A percentile compares a stretch with the other conserved stretches of the same genome.
phyloP scores from a whole-genome alignment of 768 basidiomycete genomes.

The Lactifluus hygrophoroides region DNA sequence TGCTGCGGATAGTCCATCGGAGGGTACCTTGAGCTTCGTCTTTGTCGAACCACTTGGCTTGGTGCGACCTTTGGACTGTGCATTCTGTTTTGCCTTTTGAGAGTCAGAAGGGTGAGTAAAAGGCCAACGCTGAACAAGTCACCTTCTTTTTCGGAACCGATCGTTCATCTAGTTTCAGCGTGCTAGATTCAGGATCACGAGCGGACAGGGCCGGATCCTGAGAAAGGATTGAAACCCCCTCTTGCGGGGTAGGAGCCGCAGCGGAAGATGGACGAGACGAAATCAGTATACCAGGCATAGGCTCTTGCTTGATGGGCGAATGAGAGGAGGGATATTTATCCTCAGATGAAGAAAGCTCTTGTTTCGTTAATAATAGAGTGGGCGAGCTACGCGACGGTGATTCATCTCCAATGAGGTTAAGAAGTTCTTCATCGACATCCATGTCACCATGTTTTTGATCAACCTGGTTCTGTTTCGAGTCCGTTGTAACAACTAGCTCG shows the following conservation, averaged over 20 bases:
- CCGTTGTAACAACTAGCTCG: neutral
- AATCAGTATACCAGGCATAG: conserved; percentile 5
- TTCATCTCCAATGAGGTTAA: conserved; percentile 53
- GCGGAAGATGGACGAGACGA: conserved; percentile 13
- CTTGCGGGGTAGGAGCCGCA: conserved; percentile 22
- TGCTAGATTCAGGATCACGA: conserved; percentile 9
- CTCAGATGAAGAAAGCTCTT: neutral
- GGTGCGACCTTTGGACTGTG: conserved; percentile 28
- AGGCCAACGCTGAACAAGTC: neutral
- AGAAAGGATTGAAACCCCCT: conserved; percentile 55
- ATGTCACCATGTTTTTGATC: conserved; percentile 35
- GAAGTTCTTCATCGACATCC: conserved; percentile 55
- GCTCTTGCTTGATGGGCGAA: conserved; percentile 1
- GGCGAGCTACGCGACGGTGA: conserved; percentile 13
- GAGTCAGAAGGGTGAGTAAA: neutral
- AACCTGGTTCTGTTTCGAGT: neutral
- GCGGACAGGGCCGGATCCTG: neutral
- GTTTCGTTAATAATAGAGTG: conserved; percentile 13
- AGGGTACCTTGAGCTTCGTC: conserved; percentile 23
- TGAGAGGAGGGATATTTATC: neutral
- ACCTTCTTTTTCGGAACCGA: conserved; percentile 24
- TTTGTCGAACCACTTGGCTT: conserved; percentile 25
- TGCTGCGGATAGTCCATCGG: conserved; percentile 20
- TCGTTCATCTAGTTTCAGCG: conserved; percentile 17
- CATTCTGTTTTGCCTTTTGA: conserved; percentile 19